Evolutionary conservation across 148 eudicot species (phyloP).

Genomic region (Vaccinium macrocarpon): DNA sequence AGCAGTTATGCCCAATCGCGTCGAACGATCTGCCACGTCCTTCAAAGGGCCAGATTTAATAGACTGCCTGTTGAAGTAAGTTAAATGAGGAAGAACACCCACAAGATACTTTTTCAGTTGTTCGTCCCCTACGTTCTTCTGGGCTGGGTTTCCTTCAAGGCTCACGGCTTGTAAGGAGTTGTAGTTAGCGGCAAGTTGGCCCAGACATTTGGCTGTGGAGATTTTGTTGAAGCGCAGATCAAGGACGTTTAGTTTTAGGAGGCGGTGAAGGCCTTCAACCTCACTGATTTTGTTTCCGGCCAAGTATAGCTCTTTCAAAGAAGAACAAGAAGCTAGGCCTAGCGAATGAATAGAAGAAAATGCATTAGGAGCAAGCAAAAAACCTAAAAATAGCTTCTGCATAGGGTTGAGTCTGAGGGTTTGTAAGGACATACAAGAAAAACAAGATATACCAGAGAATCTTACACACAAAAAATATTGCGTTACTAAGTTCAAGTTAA

Average conservation of each 20-base stretch:
- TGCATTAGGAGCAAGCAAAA: slow-evolving; percentile 1
- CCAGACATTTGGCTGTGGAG: slow-evolving; percentile 78
- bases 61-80: slow-evolving; percentile 76
- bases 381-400: background rate
- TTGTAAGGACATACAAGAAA: background rate
- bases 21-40: slow-evolving; percentile 62
- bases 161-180: slow-evolving; percentile 86
- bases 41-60: slow-evolving; percentile 60
- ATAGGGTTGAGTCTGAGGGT: background rate
- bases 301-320: slow-evolving; percentile 78
- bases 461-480: background rate
- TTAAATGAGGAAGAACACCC: slow-evolving; percentile 72
- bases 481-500: background rate
- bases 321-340: slow-evolving; percentile 93
- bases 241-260: slow-evolving; percentile 70
- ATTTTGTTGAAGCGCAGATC: slow-evolving; percentile 92
- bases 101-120: slow-evolving; percentile 71
- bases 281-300: slow-evolving; percentile 97
- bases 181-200: slow-evolving; percentile 95
- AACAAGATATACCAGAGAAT: background rate
- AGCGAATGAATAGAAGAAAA: background rate
- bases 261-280: slow-evolving; percentile 98
- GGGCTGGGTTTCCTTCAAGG: slow-evolving; percentile 96
- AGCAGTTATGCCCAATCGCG: slow-evolving; percentile 57
- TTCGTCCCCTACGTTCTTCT: slow-evolving; percentile 91